Conservation (phyloP, 352 stramenopile species). For the Pythium brassicae region DNA sequence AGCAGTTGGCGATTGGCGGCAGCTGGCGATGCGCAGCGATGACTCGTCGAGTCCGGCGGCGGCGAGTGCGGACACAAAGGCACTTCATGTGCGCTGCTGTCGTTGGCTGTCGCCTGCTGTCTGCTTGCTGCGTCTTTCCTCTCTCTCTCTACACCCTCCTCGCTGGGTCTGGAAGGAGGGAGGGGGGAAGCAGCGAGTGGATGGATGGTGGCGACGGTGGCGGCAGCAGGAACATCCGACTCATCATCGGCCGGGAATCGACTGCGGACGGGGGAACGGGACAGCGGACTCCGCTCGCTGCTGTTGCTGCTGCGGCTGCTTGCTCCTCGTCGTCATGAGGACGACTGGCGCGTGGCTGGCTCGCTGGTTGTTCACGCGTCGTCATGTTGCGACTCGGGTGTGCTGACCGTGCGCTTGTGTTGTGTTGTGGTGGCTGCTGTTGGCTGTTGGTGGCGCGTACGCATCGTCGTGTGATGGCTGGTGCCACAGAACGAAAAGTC, state of each 20-base stretch:
- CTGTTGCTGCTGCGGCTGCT: not conserved
- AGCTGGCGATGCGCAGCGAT: too few species aligned
- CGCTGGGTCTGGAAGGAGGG: too few species aligned
- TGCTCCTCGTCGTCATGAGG: too few species aligned
- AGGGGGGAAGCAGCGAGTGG: too few species aligned
- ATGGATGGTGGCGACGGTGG: too few species aligned
- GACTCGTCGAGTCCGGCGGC: not conserved
- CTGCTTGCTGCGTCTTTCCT: too few species aligned
- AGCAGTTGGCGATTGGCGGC: not conserved
- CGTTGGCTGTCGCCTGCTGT: not conserved
- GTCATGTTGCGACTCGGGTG: not conserved
- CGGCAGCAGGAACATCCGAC: slow-evolving; percentile 15
- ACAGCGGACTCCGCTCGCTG: not conserved
- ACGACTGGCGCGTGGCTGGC: not conserved
- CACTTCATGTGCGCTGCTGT: slow-evolving; percentile 7
- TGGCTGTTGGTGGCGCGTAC: too few species aligned
- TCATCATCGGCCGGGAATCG: slow-evolving; percentile 37
- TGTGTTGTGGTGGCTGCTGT: not conserved
- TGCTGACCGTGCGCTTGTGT: slow-evolving; percentile 10
- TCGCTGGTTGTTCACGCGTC: not conserved
- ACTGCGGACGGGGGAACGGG: slow-evolving; percentile 7
- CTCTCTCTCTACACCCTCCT: too few species aligned
- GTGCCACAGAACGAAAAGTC: slow-evolving; percentile 95
- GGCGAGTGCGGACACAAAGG: slow-evolving; percentile 17
- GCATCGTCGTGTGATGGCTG: too few species aligned